Evolutionary conservation across 345 rosid genomes (phyloP), one percentile per base, ranked within the genome.

Genomic region (Populus alba): DNA sequence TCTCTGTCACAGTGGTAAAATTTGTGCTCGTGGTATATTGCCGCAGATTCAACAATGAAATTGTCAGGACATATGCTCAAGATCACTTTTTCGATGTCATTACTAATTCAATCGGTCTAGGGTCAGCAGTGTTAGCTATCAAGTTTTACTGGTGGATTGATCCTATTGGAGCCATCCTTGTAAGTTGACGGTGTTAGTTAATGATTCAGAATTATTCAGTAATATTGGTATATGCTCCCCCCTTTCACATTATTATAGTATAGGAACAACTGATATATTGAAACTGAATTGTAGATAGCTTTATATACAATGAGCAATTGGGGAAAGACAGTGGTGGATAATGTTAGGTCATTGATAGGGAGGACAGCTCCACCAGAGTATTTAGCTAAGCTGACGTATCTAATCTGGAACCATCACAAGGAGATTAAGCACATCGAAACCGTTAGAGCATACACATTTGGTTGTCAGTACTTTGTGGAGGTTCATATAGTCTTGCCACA

Each of bases 11-110:
- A 9, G 7, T 79, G 9, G 81, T 88, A 17, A 89, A 89, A 82
- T 31, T 87, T 29, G 76, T 66, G 53, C 87, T 89, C 0, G 76
- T 39, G 68, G 17, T 86, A 6, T 85, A 88, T 23, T 88, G 88
- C 13, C 84, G 87, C 4, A 68, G 84, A 74, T 88, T 89, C 85
- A 18, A 77, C 12, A 86, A 88, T 37, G 83, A 81, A 22, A 89
- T 88, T 16, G 79, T 88, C 0, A 83, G 77, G 61, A 91, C 91
- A 35, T 89, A 83, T 71, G 89, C 88, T 22, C 80, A 89, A 78
- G 92, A 89, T 72, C 92, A 88, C 73, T 71, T 85, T 70, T 89
- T 89, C 61, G 92, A 89, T 75, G 92, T 89, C 74, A 76, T 89
- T 41, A 87, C 89, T 7, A 87, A 87, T 79, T 82, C 89, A 5